Base-by-base conservation (phyloP, 495 filamentous ascomycete genomes). In the Neurospora sp. region DNA sequence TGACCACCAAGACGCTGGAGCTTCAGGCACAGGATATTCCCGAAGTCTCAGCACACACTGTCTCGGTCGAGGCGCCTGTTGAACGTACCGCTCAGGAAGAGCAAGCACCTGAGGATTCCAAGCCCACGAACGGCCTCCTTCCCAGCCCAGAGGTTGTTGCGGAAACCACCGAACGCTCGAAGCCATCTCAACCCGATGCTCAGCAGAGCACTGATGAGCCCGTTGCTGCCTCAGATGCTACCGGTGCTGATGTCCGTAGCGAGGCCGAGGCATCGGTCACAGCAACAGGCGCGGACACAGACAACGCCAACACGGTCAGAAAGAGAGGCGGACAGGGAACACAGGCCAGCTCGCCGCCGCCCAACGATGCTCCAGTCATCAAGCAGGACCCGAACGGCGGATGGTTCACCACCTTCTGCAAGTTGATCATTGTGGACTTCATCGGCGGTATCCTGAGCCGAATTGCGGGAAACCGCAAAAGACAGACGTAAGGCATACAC, bases 381-480 rank as follows among this genome's bases (percentile, higher is more conserved):
- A 70, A 74, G 4, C 70, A 70, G 3, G 72, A 70, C 44, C 70
- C 72, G 10, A 71, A 71, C 27, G 69, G 72, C 20, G 69, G 73
- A 16, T 82, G 79, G 80, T 69, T 81, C 44, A 69, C 40, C 42
- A 75, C 78, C 14, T 77, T 81, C 41, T 74, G 80, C 68, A 53
- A 74, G 27, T 20, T 80, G 10, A 31, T 82, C 6, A 79, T 82
- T 73, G 78, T 82, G 31, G 77, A 81, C 42, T 75, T 73, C 68
- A 71, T 82, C 20, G 78, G 78, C 1, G 77, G 77, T 14, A 65
- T 80, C 47, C 59, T 82, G 65, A 77, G 42, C 75, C 75, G 69
- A 41, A 71, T 81, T 65, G 53, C 53, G 27, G 76, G 70, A 53
- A 76, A 74, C 40, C 70, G 70, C 39, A 74, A 74, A 61, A 73